Conservation (phyloP, 768 basidiomycete species). For the Tulasnella sp. region DNA sequence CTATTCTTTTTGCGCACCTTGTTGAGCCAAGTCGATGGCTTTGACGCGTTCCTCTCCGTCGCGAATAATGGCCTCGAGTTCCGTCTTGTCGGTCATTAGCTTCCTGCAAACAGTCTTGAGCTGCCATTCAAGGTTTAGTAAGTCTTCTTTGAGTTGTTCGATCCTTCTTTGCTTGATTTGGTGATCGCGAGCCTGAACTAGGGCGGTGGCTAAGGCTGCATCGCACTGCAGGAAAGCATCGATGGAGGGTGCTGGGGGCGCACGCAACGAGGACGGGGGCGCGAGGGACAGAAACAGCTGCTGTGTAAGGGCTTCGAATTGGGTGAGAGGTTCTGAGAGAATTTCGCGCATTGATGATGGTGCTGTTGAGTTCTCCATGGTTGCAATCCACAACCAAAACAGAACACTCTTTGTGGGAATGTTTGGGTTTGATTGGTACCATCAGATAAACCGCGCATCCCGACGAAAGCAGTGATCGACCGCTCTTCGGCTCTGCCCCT, state of each 20-base stretch:
- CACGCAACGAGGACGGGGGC: constrained; percentile 48
- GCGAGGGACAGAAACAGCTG: constrained; percentile 63
- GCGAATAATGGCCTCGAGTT: constrained; percentile 54
- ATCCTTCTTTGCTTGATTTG: constrained; percentile 66
- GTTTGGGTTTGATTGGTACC: too few relatives aligned
- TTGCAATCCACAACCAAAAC: too few relatives aligned
- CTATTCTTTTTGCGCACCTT: constrained; percentile 38
- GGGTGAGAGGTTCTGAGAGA: constrained; percentile 1
- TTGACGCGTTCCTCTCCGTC: constrained; percentile 64
- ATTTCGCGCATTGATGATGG: constrained; percentile 12
- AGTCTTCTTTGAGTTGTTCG: constrained; percentile 56
- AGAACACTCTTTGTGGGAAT: too few relatives aligned
- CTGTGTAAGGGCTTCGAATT: constrained; percentile 36
- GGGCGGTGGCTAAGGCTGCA: constrained; percentile 47
- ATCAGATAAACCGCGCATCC: too few relatives aligned
- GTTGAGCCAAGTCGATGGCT: constrained; percentile 57
- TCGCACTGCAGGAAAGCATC: constrained; percentile 52
- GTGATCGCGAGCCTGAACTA: constrained; percentile 54
- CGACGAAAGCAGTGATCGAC: too few relatives aligned
- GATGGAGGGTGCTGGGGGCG: constrained; percentile 42
- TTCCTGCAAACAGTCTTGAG: constrained; percentile 59
- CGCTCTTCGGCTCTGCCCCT: too few relatives aligned
- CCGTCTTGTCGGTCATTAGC: constrained; percentile 52
- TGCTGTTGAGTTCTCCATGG: not conserved
- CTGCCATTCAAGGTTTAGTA: constrained; percentile 49